Evolutionary conservation across 2,329 filamentous ascomycete species (phyloP), one percentile per base, ranked within the genome.

Genomic region (Leptodontidium sp.): DNA sequence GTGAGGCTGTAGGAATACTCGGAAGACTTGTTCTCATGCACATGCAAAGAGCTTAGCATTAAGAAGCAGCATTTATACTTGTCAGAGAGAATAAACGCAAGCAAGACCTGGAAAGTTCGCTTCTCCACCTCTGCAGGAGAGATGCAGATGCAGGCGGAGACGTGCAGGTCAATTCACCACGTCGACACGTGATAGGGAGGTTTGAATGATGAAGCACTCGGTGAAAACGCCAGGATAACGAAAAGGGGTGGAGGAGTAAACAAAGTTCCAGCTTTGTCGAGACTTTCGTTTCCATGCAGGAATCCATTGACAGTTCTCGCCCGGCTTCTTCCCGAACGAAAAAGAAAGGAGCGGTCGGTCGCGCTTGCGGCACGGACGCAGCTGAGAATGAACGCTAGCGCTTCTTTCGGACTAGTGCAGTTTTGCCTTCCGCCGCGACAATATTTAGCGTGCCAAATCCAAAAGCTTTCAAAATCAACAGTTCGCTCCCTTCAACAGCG

Each of bases 401-500:
- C 38, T 45, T 24, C 2, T 43, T 32, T 24, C 14, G 2, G 5
- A 49, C 26, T 38, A 63, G 61, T 21, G 11, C 21, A 8, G n/a
- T 24, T 21, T 24, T 24, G n/a, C n/a, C 47, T 24, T 50, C n/a
- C 17, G 53, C 53, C 32, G 53, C 52, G 52, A 57, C 21, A 32
- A 35, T 57, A 57, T 57, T 38, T 61, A 43, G 38, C 58, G 38
- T 61, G 17, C 24, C 29, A 9, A 17, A 35, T 55, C 24, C 45
- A 17, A 47, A 21, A 50, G 47, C 17, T 50, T 21, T 50, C n/a
- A 50, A 57, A 57, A 57, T 32, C 52, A 57, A 21, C 59, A 49
- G 43, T 8, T 32, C 21, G 15, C 35, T 35, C 26, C 29, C 40
- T 47, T 35, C 59, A 47, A 32, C 50, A 35, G 9, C 55, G 49